Evolutionary conservation across 768 basidiomycete genomes (phyloP).

Genomic region (Gymnopilus dilepis): DNA sequence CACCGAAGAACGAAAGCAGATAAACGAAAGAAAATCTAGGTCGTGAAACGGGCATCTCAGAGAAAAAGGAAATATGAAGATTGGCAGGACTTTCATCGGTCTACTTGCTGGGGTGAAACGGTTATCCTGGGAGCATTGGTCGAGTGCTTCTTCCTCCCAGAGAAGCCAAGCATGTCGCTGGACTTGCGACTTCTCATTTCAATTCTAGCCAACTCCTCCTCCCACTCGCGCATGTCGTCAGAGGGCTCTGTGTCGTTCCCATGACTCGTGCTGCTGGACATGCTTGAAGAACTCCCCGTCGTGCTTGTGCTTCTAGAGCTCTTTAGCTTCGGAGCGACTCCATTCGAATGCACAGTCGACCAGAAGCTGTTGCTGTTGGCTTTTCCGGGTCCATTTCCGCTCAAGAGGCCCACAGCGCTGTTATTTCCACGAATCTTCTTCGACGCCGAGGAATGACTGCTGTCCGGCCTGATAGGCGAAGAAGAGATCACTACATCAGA

Average conservation of each 20-base stretch:
- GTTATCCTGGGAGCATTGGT: conserved; percentile 13
- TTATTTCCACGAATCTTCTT: conserved; percentile 4
- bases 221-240: conserved; percentile 69
- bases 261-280: conserved; percentile 18
- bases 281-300: conserved; percentile 21
- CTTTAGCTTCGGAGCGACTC: conserved; percentile 15
- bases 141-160: conserved; percentile 42
- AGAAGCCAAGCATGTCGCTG: conserved; percentile 53
- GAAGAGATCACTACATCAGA: conserved; percentile 25
- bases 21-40: background rate
- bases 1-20: too few species aligned
- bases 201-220: conserved; percentile 75
- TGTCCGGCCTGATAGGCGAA: conserved; percentile 20
- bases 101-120: conserved; percentile 5
- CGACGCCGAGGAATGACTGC: conserved; percentile 13
- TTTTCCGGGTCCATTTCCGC: conserved; percentile 15
- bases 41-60: background rate
- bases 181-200: conserved; percentile 63
- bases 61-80: background rate
- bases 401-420: conserved; percentile 12
- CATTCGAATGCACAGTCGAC: conserved; percentile 30
- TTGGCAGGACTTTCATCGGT: background rate
- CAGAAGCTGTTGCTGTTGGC: conserved; percentile 25
- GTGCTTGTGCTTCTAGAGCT: conserved; percentile 33
- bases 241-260: conserved; percentile 30